Percentiles rank a stretch among this genome's conserved stretches.
phyloP scores from a whole-genome alignment of 306 rosid genomes.

The Vigna hirtella region DNA sequence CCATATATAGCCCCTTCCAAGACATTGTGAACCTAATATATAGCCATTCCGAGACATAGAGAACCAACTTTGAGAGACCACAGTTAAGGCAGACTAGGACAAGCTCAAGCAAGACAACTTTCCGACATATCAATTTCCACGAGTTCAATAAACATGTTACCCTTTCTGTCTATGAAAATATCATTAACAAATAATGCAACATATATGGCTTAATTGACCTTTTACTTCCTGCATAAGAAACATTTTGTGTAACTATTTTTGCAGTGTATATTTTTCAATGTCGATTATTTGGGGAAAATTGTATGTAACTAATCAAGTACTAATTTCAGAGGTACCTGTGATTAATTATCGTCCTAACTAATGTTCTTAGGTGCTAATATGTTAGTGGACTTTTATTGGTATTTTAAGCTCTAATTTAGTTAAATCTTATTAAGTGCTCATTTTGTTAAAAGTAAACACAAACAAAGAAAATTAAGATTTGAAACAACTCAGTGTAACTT shows the following conservation, averaged over 20 bases:
- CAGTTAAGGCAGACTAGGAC: not conserved
- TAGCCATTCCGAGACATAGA: not conserved
- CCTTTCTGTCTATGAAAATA: slow-evolving; percentile 20
- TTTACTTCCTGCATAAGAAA: slow-evolving; percentile 22
- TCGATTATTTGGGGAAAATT: not conserved
- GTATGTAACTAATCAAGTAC: slow-evolving; percentile 23
- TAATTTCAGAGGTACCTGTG: not conserved
- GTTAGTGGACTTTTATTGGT: not conserved
- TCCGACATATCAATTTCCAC: not conserved
- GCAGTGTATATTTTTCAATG: not conserved
- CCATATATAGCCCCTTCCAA: too few relatives aligned
- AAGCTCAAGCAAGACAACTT: not conserved
- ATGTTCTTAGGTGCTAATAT: slow-evolving; percentile 9
- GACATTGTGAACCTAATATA: not conserved
- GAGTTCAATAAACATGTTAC: slow-evolving; percentile 10
- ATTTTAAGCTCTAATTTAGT: not conserved
- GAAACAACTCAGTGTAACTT: not conserved
- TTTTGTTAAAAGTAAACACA: not conserved
- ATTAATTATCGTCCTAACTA: not conserved
- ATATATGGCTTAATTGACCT: slow-evolving; percentile 1
- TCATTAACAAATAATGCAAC: slow-evolving; percentile 22
- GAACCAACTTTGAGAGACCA: not conserved
- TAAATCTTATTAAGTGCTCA: not conserved
- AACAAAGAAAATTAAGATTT: not conserved
- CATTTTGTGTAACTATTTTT: not conserved